These are phyloP conservation scores for Trametes hirsuta DNA, from an alignment of 1,284 basidiomycete species.

Conservation along the genomic window DNA sequence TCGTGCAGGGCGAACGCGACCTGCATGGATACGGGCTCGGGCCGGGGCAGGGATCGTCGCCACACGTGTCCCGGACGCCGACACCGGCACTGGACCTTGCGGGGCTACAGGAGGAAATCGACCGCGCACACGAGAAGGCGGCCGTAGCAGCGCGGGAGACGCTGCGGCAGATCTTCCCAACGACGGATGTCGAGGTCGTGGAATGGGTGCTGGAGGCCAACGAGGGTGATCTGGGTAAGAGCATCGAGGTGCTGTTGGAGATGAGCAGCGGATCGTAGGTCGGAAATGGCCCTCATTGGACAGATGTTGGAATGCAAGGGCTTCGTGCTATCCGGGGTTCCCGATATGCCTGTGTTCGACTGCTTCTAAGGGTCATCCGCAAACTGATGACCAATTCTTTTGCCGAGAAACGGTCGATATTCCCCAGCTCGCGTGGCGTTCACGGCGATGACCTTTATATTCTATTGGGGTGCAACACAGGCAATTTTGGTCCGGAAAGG, in stretches of 20 bases:
- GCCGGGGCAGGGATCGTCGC: constrained; percentile 3
- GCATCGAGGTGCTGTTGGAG: constrained; percentile 84
- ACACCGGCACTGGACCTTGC: constrained; percentile 72
- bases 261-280: constrained; percentile 58
- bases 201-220: constrained; percentile 89
- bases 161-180: constrained; percentile 85
- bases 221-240: constrained; percentile 85
- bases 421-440: no score
- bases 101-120: constrained; percentile 79
- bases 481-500: no score
- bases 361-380: no score
- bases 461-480: no score
- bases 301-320: not conserved
- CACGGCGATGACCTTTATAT: no score
- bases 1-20: constrained; percentile 23
- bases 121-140: constrained; percentile 71
- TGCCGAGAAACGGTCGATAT: no score
- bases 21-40: constrained; percentile 3
- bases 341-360: no score
- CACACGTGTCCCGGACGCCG: constrained; percentile 63
- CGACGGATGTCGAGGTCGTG: constrained; percentile 77
- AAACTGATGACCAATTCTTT: no score
- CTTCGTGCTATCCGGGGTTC: not conserved
- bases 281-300: not conserved
- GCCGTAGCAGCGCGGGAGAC: constrained; percentile 70